Evolutionary conservation across 805 yeast genomes (phyloP).

Genomic region (Saturnispora silvae): DNA sequence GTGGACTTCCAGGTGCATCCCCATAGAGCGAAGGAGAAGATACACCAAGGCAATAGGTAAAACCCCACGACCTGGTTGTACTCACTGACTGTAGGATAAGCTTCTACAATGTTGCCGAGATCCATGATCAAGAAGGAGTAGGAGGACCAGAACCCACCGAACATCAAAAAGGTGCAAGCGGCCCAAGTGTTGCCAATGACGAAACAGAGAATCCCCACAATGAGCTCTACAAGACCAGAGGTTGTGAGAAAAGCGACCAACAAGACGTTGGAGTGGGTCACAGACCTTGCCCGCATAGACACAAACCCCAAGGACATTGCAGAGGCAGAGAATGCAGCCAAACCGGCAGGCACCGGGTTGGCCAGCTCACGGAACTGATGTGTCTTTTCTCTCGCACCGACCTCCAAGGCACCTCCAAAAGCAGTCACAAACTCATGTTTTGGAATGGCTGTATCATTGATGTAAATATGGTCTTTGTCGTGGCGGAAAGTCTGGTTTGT

Average conservation of each 20-base stretch:
- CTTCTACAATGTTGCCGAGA: constrained; percentile 31
- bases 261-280: constrained; percentile 31
- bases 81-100: constrained; percentile 29
- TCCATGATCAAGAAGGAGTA: constrained; percentile 37
- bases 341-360: constrained; percentile 46
- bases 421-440: constrained; percentile 50
- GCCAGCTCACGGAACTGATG: constrained; percentile 22
- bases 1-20: constrained; percentile 41
- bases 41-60: constrained; percentile 41
- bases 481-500: constrained; percentile 24
- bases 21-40: constrained; percentile 38
- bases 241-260: constrained; percentile 38
- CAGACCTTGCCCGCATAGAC: constrained; percentile 37
- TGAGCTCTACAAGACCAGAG: constrained; percentile 39
- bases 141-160: constrained; percentile 47
- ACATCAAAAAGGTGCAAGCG: constrained; percentile 39
- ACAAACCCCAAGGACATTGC: constrained; percentile 39
- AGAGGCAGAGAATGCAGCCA: constrained; percentile 37
- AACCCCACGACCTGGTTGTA: constrained; percentile 37
- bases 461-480: constrained; percentile 32
- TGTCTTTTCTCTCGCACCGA: constrained; percentile 28
- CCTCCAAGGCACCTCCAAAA: constrained; percentile 47
- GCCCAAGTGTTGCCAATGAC: constrained; percentile 46
- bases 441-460: constrained; percentile 34
- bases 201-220: constrained; percentile 43